phyloP scores from a whole-genome alignment of 106 monocot genomes.

The Dioscorea alata region DNA sequence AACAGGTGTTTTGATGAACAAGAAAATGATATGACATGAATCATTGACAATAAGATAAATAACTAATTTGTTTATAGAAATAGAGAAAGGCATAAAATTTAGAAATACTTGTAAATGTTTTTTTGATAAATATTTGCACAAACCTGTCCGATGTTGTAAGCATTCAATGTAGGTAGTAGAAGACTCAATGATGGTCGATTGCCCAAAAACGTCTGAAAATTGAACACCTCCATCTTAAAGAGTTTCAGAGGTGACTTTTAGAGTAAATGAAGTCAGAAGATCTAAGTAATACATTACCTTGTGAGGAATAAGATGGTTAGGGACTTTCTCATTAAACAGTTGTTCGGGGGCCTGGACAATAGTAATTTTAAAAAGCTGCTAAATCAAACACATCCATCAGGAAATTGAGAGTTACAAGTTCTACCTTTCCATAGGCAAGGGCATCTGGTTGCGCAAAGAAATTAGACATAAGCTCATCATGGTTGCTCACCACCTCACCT shows the following conservation, averaged over 20 bases:
- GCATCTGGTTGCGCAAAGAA: constrained; percentile 99
- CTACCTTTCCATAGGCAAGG: constrained; percentile 96
- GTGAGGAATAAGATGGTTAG: constrained; percentile 77
- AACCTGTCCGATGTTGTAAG: constrained; percentile 93
- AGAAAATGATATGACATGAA: no score
- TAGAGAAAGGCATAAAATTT: no score
- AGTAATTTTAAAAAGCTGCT: background rate
- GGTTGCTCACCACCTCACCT: constrained; percentile 90
- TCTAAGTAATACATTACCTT: constrained; percentile 45
- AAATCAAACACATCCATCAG: background rate
- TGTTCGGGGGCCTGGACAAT: constrained; percentile 63
- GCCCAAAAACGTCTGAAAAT: constrained; percentile 82
- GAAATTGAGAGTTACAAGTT: background rate
- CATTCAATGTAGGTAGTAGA: constrained; percentile 67
- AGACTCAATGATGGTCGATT: constrained; percentile 90
- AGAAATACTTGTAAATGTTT: background rate
- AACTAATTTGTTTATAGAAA: no score
- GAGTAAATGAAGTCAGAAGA: background rate
- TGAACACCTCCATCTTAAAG: background rate
- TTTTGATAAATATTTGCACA: background rate
- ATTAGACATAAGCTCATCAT: constrained; percentile 99
- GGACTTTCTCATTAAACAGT: constrained; percentile 56
- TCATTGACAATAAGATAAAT: no score
- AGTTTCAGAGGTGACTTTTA: background rate
- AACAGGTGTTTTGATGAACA: no score